Evolutionary conservation across 2,329 filamentous ascomycete genomes (phyloP), one percentile per base, ranked within the genome.

Genomic region (Colletotrichum sp.): DNA sequence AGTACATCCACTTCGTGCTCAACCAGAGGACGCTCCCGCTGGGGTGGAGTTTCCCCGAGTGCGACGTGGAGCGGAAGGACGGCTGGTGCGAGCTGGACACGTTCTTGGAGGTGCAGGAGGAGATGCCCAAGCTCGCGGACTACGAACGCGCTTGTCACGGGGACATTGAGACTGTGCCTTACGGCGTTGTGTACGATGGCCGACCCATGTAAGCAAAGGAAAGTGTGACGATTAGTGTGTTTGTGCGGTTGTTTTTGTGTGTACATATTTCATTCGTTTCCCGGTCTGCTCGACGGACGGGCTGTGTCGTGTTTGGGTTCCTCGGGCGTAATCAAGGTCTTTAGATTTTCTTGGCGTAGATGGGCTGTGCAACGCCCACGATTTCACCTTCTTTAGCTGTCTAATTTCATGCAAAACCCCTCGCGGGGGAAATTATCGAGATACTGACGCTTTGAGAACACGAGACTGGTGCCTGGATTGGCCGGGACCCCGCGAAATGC

Each of bases 31-130:
- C 94, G 0, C 80, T 96, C 1, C 94, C 94, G 2, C 85, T 96
- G 1, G 92, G 93, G 8, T 83, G 83, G 75, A 95, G 92, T 80
- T 92, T 95, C 76, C 84, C 89, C 2, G 90, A 92, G 75, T 96
- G 94, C 79, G 93, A 90, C 52, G 84, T 79, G 2, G 81, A 88
- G 13, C 85, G 94, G 6, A 89, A 92, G 59, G 94, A 96, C 82
- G 94, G 94, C 1, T 96, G 94, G 94, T 96, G 94, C 81, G 93
- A 95, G 81, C 82, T 96, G 65, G 88, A 89, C 5, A 92, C 92
- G 0, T 95, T 96, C 80, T 80, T 96, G 59, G 83, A 90, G 76
- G 86, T 92, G 7, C 92, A 94, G 84, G 87, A 91, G 75, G 85
- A 85, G 76, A 92, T 92, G 88, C 82, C 91, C 44, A 87, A 85